Conservation (phyloP, 495 filamentous ascomycete genomes). For the Aspergillus cristatus region DNA sequence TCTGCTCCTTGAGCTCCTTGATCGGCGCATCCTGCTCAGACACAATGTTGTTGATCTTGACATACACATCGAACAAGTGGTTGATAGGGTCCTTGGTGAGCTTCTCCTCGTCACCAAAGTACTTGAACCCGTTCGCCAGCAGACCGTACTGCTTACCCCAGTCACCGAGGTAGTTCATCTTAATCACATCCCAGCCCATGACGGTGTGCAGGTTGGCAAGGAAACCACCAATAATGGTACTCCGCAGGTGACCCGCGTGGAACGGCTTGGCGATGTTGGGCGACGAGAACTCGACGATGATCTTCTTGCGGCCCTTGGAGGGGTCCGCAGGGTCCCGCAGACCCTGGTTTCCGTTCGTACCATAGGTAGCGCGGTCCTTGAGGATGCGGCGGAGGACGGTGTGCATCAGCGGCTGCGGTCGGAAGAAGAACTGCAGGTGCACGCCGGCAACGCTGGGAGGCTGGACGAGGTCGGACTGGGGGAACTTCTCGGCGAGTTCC, state of each 20-base stretch:
- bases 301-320: constrained; percentile 60
- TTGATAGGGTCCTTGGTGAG: constrained; percentile 54
- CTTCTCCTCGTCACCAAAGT: constrained; percentile 54
- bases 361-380: constrained; percentile 50
- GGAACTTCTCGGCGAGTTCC: constrained; percentile 70
- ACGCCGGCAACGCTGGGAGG: constrained; percentile 53
- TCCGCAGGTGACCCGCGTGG: constrained; percentile 62
- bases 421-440: constrained; percentile 79
- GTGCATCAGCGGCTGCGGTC: constrained; percentile 46
- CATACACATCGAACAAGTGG: constrained; percentile 63
- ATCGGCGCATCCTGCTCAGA: constrained; percentile 45
- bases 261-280: constrained; percentile 74
- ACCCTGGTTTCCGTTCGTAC: constrained; percentile 55
- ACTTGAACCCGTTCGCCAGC: constrained; percentile 57
- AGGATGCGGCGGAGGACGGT: constrained; percentile 57
- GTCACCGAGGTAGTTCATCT: constrained; percentile 70
- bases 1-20: constrained; percentile 45
- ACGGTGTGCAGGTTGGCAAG: constrained; percentile 58
- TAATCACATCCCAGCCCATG: constrained; percentile 62
- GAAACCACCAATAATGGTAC: constrained; percentile 69
- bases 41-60: constrained; percentile 50
- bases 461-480: constrained; percentile 64
- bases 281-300: constrained; percentile 64
- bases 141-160: constrained; percentile 73
- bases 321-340: constrained; percentile 59